Conservation (phyloP, 108 stramenopile genomes). For the Pseudonitzschia delicatissima region DNA sequence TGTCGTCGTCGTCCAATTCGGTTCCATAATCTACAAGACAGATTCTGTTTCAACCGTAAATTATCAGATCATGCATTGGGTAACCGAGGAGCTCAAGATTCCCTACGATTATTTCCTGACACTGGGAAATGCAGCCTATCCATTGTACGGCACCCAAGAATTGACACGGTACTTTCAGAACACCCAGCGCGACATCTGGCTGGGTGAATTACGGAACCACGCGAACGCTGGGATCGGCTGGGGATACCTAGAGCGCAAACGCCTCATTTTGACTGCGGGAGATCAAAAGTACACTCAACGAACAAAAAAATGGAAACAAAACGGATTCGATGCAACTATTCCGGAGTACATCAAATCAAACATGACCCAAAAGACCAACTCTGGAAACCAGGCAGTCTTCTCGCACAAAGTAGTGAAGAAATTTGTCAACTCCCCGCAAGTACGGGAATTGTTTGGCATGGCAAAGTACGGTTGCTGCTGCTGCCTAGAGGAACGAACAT, state of each 20-base stretch:
- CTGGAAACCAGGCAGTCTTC: conserved; percentile 44
- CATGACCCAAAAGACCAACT: conserved; percentile 34
- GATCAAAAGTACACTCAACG: background rate
- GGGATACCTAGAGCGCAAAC: conserved; percentile 21
- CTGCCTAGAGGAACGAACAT: conserved; percentile 41
- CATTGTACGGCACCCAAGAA: conserved; percentile 23
- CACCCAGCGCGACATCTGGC: conserved; percentile 25
- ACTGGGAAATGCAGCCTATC: conserved; percentile 40
- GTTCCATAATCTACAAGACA: conserved; percentile 37
- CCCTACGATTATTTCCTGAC: conserved; percentile 35
- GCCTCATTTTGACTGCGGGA: conserved; percentile 26
- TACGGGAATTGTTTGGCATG: conserved; percentile 31
- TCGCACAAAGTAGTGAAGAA: conserved; percentile 14
- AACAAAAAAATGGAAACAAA: conserved; percentile 5
- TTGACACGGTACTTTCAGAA: conserved; percentile 23
- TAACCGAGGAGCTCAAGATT: conserved; percentile 19
- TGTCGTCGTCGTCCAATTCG: conserved; percentile 37
- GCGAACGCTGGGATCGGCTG: background rate
- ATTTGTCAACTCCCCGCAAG: conserved; percentile 21
- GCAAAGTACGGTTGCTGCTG: conserved; percentile 49
- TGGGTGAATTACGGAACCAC: conserved; percentile 28
- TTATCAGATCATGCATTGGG: conserved; percentile 38
- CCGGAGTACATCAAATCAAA: conserved; percentile 15
- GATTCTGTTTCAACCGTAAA: conserved; percentile 40
- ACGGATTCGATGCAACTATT: background rate